Evolutionary conservation across 352 stramenopile genomes (phyloP).

Genomic region (Hyaloperonospora arabidopsidis): DNA sequence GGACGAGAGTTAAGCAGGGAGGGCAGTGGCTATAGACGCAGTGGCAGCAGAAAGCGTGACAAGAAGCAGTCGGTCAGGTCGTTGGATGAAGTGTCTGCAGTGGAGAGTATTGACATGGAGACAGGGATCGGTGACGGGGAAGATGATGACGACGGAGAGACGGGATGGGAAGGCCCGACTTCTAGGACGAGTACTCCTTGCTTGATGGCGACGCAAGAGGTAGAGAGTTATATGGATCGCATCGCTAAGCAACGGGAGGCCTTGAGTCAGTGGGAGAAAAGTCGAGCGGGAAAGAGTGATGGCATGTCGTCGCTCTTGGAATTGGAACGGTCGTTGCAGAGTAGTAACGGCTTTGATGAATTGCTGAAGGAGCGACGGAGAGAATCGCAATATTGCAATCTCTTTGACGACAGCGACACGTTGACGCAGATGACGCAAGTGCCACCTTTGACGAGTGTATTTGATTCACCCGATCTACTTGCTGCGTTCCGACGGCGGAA

Average conservation of each 20-base stretch:
- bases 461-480: constrained; percentile 37
- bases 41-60: background rate
- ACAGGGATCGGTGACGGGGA: background rate
- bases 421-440: constrained; percentile 32
- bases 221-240: constrained; percentile 43
- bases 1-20: background rate
- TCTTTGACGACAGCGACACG: constrained; percentile 8
- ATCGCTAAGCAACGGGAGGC: constrained; percentile 44
- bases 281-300: constrained; percentile 8
- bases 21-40: constrained; percentile 1
- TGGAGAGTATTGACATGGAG: constrained; percentile 5
- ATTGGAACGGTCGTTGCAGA: constrained; percentile 20
- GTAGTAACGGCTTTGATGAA: constrained; percentile 19
- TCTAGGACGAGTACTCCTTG: constrained; percentile 6
- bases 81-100: constrained; percentile 14
- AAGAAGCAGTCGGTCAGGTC: constrained; percentile 6
- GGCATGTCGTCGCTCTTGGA: constrained; percentile 15
- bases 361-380: constrained; percentile 17
- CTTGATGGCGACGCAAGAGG: constrained; percentile 44
- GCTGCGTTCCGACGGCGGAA: constrained; percentile 16
- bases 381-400: constrained; percentile 16
- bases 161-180: background rate
- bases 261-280: constrained; percentile 42
- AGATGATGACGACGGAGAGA: background rate
- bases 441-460: constrained; percentile 15